Base-by-base conservation (phyloP, 2,329 filamentous ascomycete genomes). In the Beauveria sp. region DNA sequence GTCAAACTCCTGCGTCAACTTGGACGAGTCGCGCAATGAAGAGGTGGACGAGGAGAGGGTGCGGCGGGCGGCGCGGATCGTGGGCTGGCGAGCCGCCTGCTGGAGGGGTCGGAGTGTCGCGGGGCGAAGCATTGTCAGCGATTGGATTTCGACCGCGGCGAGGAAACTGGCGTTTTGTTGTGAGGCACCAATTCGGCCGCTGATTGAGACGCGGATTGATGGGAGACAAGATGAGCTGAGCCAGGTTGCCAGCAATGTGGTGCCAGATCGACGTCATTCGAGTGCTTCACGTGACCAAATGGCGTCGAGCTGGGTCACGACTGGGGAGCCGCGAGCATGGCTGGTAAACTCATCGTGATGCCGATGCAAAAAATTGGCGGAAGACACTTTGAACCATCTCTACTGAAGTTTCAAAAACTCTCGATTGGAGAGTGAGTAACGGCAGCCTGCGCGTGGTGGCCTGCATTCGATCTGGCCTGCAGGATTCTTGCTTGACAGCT, bases 1-100 rank as follows among this genome's bases (percentile, higher is more conserved):
- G 65, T 85, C 79, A 64, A 84, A 74, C 28, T 75, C 77, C 63
- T 85, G 80, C 55, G 78, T 70, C 9, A 77, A 72, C 34, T 77
- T 75, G 26, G 71, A 65, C 20, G 66, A 66, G 53, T 64, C 65
- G 51, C 69, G 65, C 60, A 67, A 67, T 28, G 69, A 70, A 61
- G 71, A 69, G 54, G 74, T 55, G 43, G 67, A 67, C 34, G 70
- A 71, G 62, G 71, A 69, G 53, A 74, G 55, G 46, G 67, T 71
- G 31, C 74, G 68, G 46, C 67, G 69, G 58, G 46, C 57, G 16
- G 64, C 63, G 28, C 38, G 16, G 38, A 31, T 46, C 60, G 65
- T 65, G 64, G 66, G 48, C 48, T 49, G 59, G 18, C 49, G 26
- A 34, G 51, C 60, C 20, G 60, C 61, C 63, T 69, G 67, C 62